Evolutionary conservation across 139 green algal species (phyloP), one percentile per base, ranked within the genome.

Genomic region (Coelastrella sp.): DNA sequence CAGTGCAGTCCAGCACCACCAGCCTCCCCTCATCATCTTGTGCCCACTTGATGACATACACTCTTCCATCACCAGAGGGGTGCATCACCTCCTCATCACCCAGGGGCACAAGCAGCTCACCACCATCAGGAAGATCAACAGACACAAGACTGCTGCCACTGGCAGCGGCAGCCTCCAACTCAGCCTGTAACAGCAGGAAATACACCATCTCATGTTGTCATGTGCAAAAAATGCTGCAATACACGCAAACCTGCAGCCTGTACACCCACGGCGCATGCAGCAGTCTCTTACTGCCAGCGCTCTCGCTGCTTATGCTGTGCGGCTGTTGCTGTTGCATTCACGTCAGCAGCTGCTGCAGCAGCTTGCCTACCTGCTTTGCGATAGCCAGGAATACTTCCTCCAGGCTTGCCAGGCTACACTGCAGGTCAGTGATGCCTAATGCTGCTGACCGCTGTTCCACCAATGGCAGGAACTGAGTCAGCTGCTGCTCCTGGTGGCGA

Each of bases 321-420:
- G n/a, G n/a, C n/a, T n/a, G n/a, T n/a, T n/a, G 45, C 15, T 57
- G 15, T 57, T 57, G 15, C 45, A 57, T 57, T 23, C 15, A 57
- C 45, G 15, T 57, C 11, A 57, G 11, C 15, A 23, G 45, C 45
- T 23, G 15, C 15, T 13, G 11, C 45, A 57, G 0, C 45, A 57
- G 45, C 45, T 57, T 23, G 50, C 86, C 84, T 63, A 86, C 92
- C 73, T 89, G 76, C 32, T 89, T 89, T 3, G 95, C 94, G 34
- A 98, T 96, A 48, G 83, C 93, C 34, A 98, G 89, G 89, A 98
- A 98, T 1, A 98, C 95, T 86, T 96, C 93, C 88, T 96, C 93
- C 75, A 97, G 90, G 8, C 60, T 87, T 8, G 94, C 92, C 53
- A 96, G 81, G 41, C 84, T 87, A 23, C 96, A 90, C 85, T 97